Percentiles rank a stretch among this genome's conserved stretches.
These are phyloP conservation scores for Boletus patriciae DNA, from an alignment of 768 basidiomycete genomes.

Conservation along the genomic window DNA sequence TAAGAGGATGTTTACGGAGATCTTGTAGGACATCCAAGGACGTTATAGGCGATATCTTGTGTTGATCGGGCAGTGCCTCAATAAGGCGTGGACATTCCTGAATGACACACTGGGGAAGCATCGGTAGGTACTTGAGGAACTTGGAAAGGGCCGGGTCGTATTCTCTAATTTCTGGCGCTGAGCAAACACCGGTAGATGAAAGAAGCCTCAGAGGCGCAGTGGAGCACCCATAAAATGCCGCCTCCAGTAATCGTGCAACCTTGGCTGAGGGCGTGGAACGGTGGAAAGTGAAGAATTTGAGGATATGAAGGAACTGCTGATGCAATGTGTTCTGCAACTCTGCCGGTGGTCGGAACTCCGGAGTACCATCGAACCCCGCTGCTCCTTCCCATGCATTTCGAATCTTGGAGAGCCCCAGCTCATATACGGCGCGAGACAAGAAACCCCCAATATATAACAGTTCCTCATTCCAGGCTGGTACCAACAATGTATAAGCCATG, in stretches of 20 bases:
- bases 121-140: conserved; percentile 78
- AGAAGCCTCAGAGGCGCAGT: not conserved
- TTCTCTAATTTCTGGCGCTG: conserved; percentile 63
- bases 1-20: not conserved
- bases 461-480: not conserved
- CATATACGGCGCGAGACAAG: not conserved
- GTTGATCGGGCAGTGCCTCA: conserved; percentile 8
- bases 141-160: conserved; percentile 62
- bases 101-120: conserved; percentile 60
- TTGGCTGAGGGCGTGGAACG: conserved; percentile 66
- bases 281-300: conserved; percentile 46
- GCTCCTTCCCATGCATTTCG: not conserved
- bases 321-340: not conserved
- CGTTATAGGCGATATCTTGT: not conserved
- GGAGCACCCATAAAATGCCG: conserved; percentile 73
- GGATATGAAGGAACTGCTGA: conserved; percentile 73
- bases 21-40: not conserved
- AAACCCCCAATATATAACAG: not conserved
- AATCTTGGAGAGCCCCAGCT: not conserved
- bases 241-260: conserved; percentile 66
- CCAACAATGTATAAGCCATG: too few relatives aligned
- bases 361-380: not conserved
- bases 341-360: not conserved
- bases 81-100: conserved; percentile 52
- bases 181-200: conserved; percentile 45